Evolutionary conservation across 148 eudicot genomes (phyloP).

Genomic region (Linanthus parryae): DNA sequence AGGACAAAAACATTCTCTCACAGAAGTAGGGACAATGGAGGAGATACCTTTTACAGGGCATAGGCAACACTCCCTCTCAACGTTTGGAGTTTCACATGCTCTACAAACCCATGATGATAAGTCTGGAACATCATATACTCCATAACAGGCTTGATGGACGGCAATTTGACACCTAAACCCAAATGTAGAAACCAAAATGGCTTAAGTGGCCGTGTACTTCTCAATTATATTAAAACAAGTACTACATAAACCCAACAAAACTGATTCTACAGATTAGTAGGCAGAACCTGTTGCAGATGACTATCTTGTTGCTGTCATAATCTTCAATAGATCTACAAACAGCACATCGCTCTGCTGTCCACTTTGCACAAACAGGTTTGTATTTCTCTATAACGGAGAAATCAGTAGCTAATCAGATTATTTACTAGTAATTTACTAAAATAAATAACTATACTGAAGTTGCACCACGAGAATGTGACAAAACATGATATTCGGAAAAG

Average conservation of each 20-base stretch:
- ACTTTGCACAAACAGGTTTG: slow-evolving; percentile 66
- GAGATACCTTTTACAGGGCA: slow-evolving; percentile 88
- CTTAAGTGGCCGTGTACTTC: too few relatives aligned
- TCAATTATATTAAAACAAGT: too few relatives aligned
- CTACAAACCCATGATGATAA: slow-evolving; percentile 94
- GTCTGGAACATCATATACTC: slow-evolving; percentile 57
- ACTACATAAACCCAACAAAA: too few relatives aligned
- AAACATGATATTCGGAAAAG: not conserved
- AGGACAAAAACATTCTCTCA: not conserved
- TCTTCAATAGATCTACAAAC: slow-evolving; percentile 93
- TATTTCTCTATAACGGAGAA: slow-evolving; percentile 45
- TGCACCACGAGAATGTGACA: too few relatives aligned
- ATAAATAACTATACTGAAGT: too few relatives aligned
- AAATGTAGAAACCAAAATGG: not conserved
- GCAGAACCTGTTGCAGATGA: slow-evolving; percentile 88
- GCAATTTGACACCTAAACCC: slow-evolving; percentile 88
- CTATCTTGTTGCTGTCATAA: slow-evolving; percentile 86
- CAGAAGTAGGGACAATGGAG: not conserved
- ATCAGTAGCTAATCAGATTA: slow-evolving; percentile 3
- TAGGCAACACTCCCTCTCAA: slow-evolving; percentile 80
- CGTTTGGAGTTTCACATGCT: slow-evolving; percentile 73
- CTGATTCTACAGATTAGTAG: not conserved
- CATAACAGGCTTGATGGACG: slow-evolving; percentile 97
- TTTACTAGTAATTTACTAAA: not conserved
- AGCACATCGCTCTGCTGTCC: slow-evolving; percentile 99